Base-by-base conservation (phyloP, 352 stramenopile genomes). In the Phytophthora europaea region DNA sequence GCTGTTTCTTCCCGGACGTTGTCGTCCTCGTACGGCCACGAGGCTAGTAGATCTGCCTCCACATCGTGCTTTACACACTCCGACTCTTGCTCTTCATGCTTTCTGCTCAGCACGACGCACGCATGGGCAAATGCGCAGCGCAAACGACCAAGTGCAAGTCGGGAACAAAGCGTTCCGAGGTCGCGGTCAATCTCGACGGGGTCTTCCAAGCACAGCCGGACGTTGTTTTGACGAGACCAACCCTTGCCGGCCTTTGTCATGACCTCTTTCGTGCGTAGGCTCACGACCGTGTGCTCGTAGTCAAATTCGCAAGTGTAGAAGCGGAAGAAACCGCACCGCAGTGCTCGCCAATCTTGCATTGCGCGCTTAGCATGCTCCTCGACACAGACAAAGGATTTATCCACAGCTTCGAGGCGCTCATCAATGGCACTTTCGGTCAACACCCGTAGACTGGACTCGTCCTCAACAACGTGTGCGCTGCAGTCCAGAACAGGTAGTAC, bases 281-380 rank as follows among this genome's bases (percentile, higher is more conserved):
- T 87, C 33, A 94, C 82, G 20, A 96, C 81, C 18, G 73, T 65
- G 52, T 85, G 63, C 52, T 90, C 79, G 56, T 84, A 94, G 60
- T 94, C 81, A 63, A 96, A 95, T 20, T 89, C 79, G 26, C 78
- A 83, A 43, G 83, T 76, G 65, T 91, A 96, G 62, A 93, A 96
- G 38, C 67, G 58, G 62, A 96, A 95, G 63, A 96, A 96, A 13
- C 78, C 78, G 26, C 80, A 38, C 1, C 92, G 67, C 48, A 92
- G 75, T 23, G 67, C 65, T 65, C 74, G 75, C 70, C 71, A 84
- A 55, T 66, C 60, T 48, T 59, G 55, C 48, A 75, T 47, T 2
- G 28, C 51, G 56, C 36, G 1, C 12, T 57, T 13, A 5, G 10
- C 22, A 45, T 67, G 22, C 26, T 65, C 26, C 7, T 58, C 52